These are phyloP conservation scores for Ramaria rubella DNA, from an alignment of 768 basidiomycete genomes.

Conservation along the genomic window DNA sequence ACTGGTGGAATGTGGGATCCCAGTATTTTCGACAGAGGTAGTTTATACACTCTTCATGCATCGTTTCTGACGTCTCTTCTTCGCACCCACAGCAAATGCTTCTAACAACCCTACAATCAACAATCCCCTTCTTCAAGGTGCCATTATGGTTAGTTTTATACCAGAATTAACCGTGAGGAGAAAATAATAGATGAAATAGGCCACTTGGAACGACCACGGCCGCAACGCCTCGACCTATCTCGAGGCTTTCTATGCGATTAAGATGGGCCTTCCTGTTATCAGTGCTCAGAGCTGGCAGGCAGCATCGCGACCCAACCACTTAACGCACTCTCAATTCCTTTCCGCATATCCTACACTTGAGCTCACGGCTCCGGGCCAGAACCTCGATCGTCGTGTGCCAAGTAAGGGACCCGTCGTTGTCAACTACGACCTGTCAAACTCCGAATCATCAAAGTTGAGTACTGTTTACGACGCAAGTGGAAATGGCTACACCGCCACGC, in stretches of 20 bases:
- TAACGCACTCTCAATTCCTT: slow-evolving; percentile 20
- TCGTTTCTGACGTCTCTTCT: background rate
- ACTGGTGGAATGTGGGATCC: slow-evolving; percentile 4
- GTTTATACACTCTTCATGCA: background rate
- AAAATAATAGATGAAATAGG: background rate
- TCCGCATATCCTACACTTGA: slow-evolving; percentile 16
- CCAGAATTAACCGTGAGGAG: too few species aligned
- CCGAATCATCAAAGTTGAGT: background rate
- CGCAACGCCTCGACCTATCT: slow-evolving; percentile 21
- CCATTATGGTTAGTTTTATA: slow-evolving; percentile 21
- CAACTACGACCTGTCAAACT: slow-evolving; percentile 12
- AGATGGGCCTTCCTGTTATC: slow-evolving; percentile 21
- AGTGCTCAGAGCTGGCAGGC: slow-evolving; percentile 19
- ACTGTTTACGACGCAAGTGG: background rate
- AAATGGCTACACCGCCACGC: background rate
- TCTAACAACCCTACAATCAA: slow-evolving; percentile 20
- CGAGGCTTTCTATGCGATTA: slow-evolving; percentile 23
- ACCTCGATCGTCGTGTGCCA: slow-evolving; percentile 18
- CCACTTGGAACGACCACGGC: slow-evolving; percentile 25
- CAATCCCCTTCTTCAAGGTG: slow-evolving; percentile 18
- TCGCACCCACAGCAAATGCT: slow-evolving; percentile 16
- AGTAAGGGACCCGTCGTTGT: slow-evolving; percentile 16
- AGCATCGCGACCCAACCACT: slow-evolving; percentile 19
- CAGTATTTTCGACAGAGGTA: slow-evolving; percentile 2
- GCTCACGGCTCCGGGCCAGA: slow-evolving; percentile 19